Evolutionary conservation across 2,329 filamentous ascomycete species (phyloP).

Genomic region (Monosporascus sp.): DNA sequence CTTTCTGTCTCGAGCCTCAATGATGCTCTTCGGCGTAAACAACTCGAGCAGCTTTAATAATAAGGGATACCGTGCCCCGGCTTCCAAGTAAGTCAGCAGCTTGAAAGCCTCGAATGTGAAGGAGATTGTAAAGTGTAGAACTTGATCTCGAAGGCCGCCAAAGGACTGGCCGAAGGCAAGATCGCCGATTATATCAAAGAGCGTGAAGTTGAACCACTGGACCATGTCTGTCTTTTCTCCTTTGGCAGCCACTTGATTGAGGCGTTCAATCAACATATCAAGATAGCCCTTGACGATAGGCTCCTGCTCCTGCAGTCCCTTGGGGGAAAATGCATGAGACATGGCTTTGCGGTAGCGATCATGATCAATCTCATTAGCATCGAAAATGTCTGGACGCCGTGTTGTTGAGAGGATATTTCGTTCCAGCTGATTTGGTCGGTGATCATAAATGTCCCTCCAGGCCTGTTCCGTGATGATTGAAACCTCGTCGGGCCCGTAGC

Average conservation of each 20-base stretch:
- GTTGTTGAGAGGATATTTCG: conserved; percentile 18
- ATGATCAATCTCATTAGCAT: conserved; percentile 27
- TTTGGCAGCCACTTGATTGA: conserved; percentile 17
- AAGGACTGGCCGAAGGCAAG: conserved; percentile 19
- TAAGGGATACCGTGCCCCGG: conserved; percentile 10
- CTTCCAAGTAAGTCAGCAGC: conserved; percentile 17
- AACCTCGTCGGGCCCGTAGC: conserved; percentile 32
- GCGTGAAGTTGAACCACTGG: conserved; percentile 31
- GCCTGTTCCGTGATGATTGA: conserved; percentile 31
- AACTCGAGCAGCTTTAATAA: conserved; percentile 21
- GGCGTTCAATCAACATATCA: conserved; percentile 23
- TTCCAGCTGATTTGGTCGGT: conserved; percentile 19
- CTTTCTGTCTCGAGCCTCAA: conserved; percentile 2
- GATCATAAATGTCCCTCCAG: conserved; percentile 37
- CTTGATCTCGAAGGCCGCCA: conserved; percentile 30
- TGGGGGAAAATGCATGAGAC: conserved; percentile 42
- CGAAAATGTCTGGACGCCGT: no score
- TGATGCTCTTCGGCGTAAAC: neutral
- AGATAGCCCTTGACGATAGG: conserved; percentile 26
- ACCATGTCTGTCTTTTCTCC: conserved; percentile 24
- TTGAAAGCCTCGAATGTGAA: conserved; percentile 17
- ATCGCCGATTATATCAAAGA: conserved; percentile 23
- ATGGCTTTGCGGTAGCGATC: conserved; percentile 48
- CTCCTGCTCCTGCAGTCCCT: conserved; percentile 30
- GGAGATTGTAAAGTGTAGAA: conserved; percentile 19